These are phyloP conservation scores for Rhizopogon vinicolor DNA, from an alignment of 768 basidiomycete species.

Conservation along the genomic window DNA sequence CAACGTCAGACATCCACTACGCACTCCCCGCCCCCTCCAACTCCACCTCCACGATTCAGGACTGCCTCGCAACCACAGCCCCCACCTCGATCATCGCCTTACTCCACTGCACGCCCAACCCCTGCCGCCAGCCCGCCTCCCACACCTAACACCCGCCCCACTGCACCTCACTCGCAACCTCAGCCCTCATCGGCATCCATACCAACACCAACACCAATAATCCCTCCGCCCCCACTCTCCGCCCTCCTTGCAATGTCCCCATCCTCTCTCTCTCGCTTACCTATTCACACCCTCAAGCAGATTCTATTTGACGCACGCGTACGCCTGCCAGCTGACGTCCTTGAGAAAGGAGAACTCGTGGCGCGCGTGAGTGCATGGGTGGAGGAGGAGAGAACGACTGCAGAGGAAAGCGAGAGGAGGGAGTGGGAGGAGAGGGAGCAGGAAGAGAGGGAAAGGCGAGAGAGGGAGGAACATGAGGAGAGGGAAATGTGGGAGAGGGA, in stretches of 20 bases:
- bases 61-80: conserved; percentile 10
- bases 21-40: not conserved
- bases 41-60: conserved; percentile 11
- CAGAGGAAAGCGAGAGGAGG: conserved; percentile 31
- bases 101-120: conserved; percentile 3
- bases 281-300: conserved; percentile 70
- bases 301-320: conserved; percentile 82
- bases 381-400: conserved; percentile 56
- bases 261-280: conserved; percentile 53
- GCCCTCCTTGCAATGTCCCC: conserved; percentile 60
- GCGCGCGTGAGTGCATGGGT: conserved; percentile 59
- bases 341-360: conserved; percentile 90
- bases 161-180: conserved; percentile 14
- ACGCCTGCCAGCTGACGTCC: conserved; percentile 40
- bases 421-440: conserved; percentile 15
- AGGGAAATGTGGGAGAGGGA: conserved; percentile 8
- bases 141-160: not conserved
- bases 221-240: conserved; percentile 48
- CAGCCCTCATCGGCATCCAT: conserved; percentile 39
- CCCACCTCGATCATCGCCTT: not conserved
- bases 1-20: conserved; percentile 1
- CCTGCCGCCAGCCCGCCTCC: conserved; percentile 12
- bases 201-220: conserved; percentile 22
- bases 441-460: conserved; percentile 12
- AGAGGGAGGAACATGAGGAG: conserved; percentile 6